Conservation (phyloP, 2,329 filamentous ascomycete species). For the Arthrobotrys sphaeroides region DNA sequence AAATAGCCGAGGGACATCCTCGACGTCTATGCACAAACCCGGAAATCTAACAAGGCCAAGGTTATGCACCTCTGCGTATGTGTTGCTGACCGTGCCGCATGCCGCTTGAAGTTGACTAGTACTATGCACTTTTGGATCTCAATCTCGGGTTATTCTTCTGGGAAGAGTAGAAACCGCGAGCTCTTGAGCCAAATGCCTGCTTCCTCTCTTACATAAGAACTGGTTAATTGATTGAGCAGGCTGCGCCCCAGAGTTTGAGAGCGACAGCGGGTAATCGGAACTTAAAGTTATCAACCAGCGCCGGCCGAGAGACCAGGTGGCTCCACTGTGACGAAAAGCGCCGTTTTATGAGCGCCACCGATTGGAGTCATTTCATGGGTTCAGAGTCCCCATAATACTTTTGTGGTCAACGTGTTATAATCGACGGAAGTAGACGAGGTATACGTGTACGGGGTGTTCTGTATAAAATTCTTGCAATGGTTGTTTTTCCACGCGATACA, state of each 20-base stretch:
- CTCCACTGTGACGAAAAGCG: slow-evolving; percentile 27
- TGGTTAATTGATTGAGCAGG: neutral
- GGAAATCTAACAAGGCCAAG: neutral
- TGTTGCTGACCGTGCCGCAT: slow-evolving; percentile 8
- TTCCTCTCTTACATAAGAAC: neutral
- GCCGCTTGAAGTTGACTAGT: neutral
- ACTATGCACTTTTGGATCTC: neutral
- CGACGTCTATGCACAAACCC: neutral
- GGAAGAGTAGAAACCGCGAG: neutral
- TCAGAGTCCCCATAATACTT: neutral
- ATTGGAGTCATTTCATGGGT: neutral
- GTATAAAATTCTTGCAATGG: too few relatives aligned
- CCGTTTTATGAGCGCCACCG: neutral
- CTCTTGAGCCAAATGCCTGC: neutral
- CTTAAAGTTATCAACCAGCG: slow-evolving; percentile 8
- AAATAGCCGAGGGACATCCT: neutral
- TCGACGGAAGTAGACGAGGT: too few relatives aligned
- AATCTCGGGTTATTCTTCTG: neutral
- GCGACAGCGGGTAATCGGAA: slow-evolving; percentile 29
- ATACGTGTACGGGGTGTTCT: neutral
- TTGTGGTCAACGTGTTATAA: too few relatives aligned
- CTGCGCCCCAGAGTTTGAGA: neutral
- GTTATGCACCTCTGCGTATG: neutral
- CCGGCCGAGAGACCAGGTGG: neutral
- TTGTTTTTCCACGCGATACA: too few relatives aligned